A percentile compares a stretch with the other conserved stretches of the same genome.
Evolutionary conservation across 148 eudicot species (phyloP).

Genomic region (Nepenthes gracilis): DNA sequence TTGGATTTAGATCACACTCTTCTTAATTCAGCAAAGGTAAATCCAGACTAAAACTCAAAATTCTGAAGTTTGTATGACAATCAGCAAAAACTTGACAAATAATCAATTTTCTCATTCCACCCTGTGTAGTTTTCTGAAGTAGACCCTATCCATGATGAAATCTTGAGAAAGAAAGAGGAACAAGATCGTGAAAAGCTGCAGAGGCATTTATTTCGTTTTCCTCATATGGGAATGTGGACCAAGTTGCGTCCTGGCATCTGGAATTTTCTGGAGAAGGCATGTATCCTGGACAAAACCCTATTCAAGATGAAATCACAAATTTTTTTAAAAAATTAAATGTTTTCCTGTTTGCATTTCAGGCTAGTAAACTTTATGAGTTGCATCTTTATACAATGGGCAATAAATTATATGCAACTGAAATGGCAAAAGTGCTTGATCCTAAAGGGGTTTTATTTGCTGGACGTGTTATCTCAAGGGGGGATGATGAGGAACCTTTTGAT

Average conservation of each 20-base stretch:
- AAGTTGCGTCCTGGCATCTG: slow-evolving; percentile 95
- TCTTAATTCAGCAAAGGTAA: slow-evolving; percentile 93
- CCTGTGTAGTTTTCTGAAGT: slow-evolving; percentile 69
- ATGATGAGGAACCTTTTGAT: slow-evolving; percentile 69
- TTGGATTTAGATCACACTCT: slow-evolving; percentile 98
- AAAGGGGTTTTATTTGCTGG: slow-evolving; percentile 79
- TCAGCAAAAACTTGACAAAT: not conserved
- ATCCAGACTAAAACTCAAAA: not conserved
- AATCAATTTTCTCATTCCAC: not conserved
- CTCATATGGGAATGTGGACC: slow-evolving; percentile 99
- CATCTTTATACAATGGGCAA: slow-evolving; percentile 99
- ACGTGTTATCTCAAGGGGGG: slow-evolving; percentile 87
- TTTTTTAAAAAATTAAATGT: not conserved
- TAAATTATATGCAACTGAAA: slow-evolving; percentile 91
- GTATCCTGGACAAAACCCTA: not conserved
- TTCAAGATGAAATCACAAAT: not conserved
- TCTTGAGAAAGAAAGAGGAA: slow-evolving; percentile 91
- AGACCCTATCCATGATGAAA: slow-evolving; percentile 79
- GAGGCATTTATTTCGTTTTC: slow-evolving; percentile 89
- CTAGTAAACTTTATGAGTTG: slow-evolving; percentile 86
- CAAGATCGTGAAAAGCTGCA: slow-evolving; percentile 79
- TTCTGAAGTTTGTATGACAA: not conserved
- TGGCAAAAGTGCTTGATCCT: slow-evolving; percentile 99
- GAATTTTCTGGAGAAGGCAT: slow-evolving; percentile 96
- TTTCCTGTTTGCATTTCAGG: slow-evolving; percentile 33